A percentile compares a stretch with the other conserved stretches of the same genome.
phyloP scores from a whole-genome alignment of 2,329 filamentous ascomycete genomes.

The Lachnellula arida region DNA sequence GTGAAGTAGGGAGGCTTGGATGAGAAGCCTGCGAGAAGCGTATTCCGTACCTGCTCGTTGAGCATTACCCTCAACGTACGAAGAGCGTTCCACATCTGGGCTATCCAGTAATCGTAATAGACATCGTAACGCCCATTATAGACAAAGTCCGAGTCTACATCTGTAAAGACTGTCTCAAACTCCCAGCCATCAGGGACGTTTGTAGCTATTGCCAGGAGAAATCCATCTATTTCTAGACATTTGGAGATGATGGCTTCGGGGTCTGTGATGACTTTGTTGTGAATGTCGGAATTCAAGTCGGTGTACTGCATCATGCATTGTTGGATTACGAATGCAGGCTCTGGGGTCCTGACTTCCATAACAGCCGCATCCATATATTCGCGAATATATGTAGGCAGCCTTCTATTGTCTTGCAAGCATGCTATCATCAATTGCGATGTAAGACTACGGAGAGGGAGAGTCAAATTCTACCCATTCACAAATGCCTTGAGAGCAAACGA shows the following conservation, averaged over 20 bases:
- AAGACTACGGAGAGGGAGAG: constrained; percentile 23
- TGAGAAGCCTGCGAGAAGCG: constrained; percentile 17
- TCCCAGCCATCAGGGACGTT: constrained; percentile 20
- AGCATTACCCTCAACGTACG: constrained; percentile 20
- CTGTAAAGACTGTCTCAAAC: constrained; percentile 18
- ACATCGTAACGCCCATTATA: constrained; percentile 26
- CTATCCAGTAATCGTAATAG: constrained; percentile 25
- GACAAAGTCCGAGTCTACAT: constrained; percentile 16
- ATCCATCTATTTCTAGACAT: constrained; percentile 23
- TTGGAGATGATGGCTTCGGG: constrained; percentile 15
- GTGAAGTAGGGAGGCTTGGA: constrained; percentile 15
- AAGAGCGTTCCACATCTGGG: constrained; percentile 25
- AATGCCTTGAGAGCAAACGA: too few species aligned
- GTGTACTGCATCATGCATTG: constrained; percentile 35
- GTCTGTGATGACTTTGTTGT: constrained; percentile 31
- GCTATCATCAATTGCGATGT: constrained; percentile 47
- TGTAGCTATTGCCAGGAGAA: constrained; percentile 10
- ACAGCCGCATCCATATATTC: constrained; percentile 42
- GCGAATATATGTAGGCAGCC: constrained; percentile 45
- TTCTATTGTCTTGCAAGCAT: constrained; percentile 45
- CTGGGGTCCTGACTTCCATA: constrained; percentile 32
- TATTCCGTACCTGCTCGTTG: constrained; percentile 17
- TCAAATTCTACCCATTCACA: too few species aligned
- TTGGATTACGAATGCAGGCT: constrained; percentile 41
- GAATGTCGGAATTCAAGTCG: constrained; percentile 20